Conservation (phyloP, 345 rosid genomes). For the Salix dunnii region DNA sequence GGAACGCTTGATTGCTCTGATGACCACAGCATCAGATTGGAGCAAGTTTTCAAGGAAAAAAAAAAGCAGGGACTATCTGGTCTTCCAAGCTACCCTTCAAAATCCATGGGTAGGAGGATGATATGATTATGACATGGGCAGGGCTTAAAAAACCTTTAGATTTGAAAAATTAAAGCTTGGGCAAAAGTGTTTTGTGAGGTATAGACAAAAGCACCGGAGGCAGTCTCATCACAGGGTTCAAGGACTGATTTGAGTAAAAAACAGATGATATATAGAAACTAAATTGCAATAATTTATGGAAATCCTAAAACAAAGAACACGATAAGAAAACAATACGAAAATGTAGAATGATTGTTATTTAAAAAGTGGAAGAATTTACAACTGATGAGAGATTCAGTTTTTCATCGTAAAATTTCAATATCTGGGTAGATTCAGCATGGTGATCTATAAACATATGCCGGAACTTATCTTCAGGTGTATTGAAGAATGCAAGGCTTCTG, state of each 20-base stretch:
- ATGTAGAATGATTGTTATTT: too few species aligned
- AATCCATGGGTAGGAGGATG: background rate
- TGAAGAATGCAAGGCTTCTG: background rate
- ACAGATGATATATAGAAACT: background rate
- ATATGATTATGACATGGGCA: conserved; percentile 5
- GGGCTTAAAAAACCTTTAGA: conserved; percentile 17
- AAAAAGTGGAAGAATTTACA: too few species aligned
- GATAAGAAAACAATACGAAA: background rate
- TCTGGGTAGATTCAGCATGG: background rate
- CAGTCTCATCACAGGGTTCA: background rate
- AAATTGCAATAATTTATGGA: too few species aligned
- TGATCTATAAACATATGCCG: too few species aligned
- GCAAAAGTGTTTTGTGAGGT: background rate
- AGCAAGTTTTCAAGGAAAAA: background rate
- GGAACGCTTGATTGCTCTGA: background rate
- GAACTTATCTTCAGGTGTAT: background rate
- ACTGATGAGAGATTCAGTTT: too few species aligned
- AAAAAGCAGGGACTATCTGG: conserved; percentile 8
- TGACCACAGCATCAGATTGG: background rate
- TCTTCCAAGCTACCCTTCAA: conserved; percentile 1
- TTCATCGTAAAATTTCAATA: too few species aligned
- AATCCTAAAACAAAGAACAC: background rate
- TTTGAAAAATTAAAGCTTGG: conserved; percentile 19
- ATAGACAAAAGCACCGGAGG: background rate
- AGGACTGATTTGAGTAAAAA: background rate